These are phyloP conservation scores for Vigna hirtella DNA, from an alignment of 306 rosid genomes.

Conservation along the genomic window DNA sequence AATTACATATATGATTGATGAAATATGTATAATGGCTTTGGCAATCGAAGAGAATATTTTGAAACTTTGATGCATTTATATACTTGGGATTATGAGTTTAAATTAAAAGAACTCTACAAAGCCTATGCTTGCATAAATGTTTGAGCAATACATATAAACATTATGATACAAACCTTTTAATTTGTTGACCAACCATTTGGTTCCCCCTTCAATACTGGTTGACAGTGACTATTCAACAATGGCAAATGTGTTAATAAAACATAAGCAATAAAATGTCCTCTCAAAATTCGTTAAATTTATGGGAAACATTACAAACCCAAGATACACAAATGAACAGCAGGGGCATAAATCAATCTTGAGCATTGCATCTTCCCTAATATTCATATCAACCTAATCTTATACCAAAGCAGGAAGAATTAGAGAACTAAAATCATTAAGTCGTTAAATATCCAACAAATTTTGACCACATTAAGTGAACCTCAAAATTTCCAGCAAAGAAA, in stretches of 20 bases:
- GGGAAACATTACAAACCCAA: conserved; percentile 7
- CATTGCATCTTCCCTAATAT: conserved; percentile 20
- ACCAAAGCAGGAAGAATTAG: conserved; percentile 18
- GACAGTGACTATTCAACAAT: conserved; percentile 64
- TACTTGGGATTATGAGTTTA: not conserved
- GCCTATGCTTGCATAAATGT: conserved; percentile 8
- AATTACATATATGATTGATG: not conserved
- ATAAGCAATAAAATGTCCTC: conserved; percentile 33
- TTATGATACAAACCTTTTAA: conserved; percentile 69
- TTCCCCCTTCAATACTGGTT: conserved; percentile 73
- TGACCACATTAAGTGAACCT: not conserved
- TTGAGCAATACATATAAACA: conserved; percentile 6
- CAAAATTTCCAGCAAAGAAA: conserved; percentile 1
- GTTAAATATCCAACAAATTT: conserved; percentile 2
- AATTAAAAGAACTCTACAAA: not conserved
- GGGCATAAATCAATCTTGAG: conserved; percentile 11
- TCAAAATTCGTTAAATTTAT: conserved; percentile 11
- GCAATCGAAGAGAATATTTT: not conserved
- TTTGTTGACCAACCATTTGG: conserved; percentile 87
- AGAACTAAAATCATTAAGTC: conserved; percentile 8
- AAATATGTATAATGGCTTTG: not conserved
- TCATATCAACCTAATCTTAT: conserved; percentile 26
- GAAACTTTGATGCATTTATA: not conserved
- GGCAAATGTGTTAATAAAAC: conserved; percentile 46
- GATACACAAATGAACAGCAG: conserved; percentile 14